Percentiles rank a stretch among this genome's conserved stretches.
Evolutionary conservation across 108 stramenopile genomes (phyloP).

Genomic region (Conticribra weissflogii): DNA sequence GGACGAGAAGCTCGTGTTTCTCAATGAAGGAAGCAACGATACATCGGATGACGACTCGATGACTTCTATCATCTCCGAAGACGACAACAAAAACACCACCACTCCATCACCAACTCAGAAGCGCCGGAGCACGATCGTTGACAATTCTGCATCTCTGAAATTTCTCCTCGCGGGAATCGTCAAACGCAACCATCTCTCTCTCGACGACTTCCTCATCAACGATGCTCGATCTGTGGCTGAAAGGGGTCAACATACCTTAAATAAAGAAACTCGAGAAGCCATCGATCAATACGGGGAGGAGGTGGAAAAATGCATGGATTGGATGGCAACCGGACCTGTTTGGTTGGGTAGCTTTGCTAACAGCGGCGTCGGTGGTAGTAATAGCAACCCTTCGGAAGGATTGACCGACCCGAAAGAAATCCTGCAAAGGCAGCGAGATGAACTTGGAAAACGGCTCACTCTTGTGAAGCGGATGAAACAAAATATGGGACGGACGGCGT

Average conservation of each 20-base stretch:
- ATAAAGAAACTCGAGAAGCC: conserved; percentile 59
- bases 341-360: conserved; percentile 18
- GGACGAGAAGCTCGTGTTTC: conserved; percentile 59
- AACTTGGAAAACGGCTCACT: conserved; percentile 65
- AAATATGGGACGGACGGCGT: conserved; percentile 88
- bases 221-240: conserved; percentile 79
- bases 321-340: conserved; percentile 54
- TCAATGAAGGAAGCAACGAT: conserved; percentile 65
- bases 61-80: conserved; percentile 29
- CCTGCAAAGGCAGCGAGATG: conserved; percentile 42
- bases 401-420: conserved; percentile 17
- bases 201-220: conserved; percentile 78
- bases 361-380: too few species aligned
- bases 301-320: conserved; percentile 74
- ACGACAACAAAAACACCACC: conserved; percentile 15
- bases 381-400: too few species aligned
- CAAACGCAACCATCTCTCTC: conserved; percentile 90
- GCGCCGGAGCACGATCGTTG: too few species aligned
- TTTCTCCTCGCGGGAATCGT: conserved; percentile 77
- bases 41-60: conserved; percentile 64
- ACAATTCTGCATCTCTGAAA: conserved; percentile 59
- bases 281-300: conserved; percentile 76
- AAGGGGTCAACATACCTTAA: conserved; percentile 66
- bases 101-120: conserved; percentile 2
- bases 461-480: conserved; percentile 85